Conservation (phyloP, 179 eudicot species). For the Silene vulgaris region DNA sequence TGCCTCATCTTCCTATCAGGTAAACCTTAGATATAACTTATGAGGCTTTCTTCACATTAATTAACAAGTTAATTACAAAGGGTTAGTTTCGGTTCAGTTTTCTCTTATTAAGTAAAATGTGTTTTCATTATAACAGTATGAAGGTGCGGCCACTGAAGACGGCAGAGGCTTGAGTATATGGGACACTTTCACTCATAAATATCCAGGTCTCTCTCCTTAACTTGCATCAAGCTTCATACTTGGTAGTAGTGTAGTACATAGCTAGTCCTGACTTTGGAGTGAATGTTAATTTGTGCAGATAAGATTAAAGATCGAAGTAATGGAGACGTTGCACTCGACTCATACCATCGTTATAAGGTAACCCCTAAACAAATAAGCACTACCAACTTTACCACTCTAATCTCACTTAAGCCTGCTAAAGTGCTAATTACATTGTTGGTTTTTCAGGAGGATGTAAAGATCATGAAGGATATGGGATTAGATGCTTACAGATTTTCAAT, state of each 20-base stretch:
- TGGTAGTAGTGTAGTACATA: background rate
- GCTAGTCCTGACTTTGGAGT: background rate
- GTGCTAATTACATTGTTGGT: background rate
- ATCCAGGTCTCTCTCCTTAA: slow-evolving; percentile 29
- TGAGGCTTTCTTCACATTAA: background rate
- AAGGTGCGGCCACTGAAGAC: slow-evolving; percentile 39
- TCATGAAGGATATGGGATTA: slow-evolving; percentile 47
- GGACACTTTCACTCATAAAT: slow-evolving; percentile 40
- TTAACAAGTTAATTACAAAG: background rate
- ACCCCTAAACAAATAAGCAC: background rate
- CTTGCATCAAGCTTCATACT: background rate
- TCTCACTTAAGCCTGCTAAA: no score
- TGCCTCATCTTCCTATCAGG: slow-evolving; percentile 46
- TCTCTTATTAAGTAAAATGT: background rate
- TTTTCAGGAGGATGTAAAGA: slow-evolving; percentile 49
- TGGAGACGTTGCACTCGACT: slow-evolving; percentile 37
- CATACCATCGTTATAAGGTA: slow-evolving; percentile 40
- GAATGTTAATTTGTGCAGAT: slow-evolving; percentile 16
- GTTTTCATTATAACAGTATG: slow-evolving; percentile 25
- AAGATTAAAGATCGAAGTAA: slow-evolving; percentile 34
- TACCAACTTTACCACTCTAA: background rate
- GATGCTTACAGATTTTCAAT: slow-evolving; percentile 57
- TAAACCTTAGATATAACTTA: slow-evolving; percentile 6
- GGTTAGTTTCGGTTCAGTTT: background rate
- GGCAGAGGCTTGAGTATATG: slow-evolving; percentile 42